Evolutionary conservation across 257 asterid species (phyloP).

Genomic region (Lithospermum erythrorhizon): DNA sequence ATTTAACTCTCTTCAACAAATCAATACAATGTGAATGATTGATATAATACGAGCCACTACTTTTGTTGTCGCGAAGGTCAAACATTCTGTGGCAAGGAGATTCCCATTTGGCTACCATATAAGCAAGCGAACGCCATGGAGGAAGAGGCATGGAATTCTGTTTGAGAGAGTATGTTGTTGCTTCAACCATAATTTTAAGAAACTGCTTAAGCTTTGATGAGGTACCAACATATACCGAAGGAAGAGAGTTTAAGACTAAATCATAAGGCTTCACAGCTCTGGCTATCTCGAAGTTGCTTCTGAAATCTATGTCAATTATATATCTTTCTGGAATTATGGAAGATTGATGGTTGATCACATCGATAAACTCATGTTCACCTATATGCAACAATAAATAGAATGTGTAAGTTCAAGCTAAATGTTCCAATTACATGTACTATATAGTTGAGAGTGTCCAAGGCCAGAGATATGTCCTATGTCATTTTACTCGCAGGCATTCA

Average conservation of each 20-base stretch:
- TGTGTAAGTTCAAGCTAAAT: neutral
- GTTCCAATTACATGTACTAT: no score
- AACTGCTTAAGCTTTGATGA: slow-evolving; percentile 40
- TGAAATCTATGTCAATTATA: slow-evolving; percentile 54
- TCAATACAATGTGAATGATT: neutral
- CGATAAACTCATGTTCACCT: slow-evolving; percentile 78
- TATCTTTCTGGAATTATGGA: slow-evolving; percentile 30
- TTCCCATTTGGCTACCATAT: slow-evolving; percentile 61
- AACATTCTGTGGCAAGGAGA: slow-evolving; percentile 40
- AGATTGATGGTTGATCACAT: slow-evolving; percentile 29
- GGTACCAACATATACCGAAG: slow-evolving; percentile 56
- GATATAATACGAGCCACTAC: neutral
- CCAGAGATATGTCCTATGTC: neutral
- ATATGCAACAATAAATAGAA: slow-evolving; percentile 5
- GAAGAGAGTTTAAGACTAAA: slow-evolving; percentile 40
- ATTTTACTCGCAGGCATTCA: neutral
- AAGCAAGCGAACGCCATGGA: slow-evolving; percentile 64
- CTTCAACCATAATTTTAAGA: slow-evolving; percentile 68
- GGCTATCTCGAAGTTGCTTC: slow-evolving; percentile 75
- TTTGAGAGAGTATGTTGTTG: slow-evolving; percentile 53
- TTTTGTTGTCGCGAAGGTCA: neutral
- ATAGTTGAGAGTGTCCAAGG: neutral
- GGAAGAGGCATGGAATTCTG: slow-evolving; percentile 82
- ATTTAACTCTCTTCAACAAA: neutral
- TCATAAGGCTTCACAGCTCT: slow-evolving; percentile 66